These are phyloP conservation scores for Acmispon strigosus DNA, from an alignment of 306 rosid species.

Conservation along the genomic window DNA sequence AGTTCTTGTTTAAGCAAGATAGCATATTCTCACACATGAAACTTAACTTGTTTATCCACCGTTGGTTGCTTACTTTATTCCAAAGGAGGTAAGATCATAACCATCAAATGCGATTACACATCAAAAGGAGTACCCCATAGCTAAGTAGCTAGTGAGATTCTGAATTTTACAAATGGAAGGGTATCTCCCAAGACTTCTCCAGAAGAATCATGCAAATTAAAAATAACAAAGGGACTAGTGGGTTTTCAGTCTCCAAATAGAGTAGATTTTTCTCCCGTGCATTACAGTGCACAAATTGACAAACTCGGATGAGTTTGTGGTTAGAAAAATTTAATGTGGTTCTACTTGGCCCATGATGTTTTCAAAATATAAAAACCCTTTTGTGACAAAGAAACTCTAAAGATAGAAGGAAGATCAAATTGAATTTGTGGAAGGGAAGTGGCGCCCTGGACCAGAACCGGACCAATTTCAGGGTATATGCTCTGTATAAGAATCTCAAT, in stretches of 20 bases:
- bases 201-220: slow-evolving; percentile 26
- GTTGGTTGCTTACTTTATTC: slow-evolving; percentile 23
- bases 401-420: too few relatives aligned
- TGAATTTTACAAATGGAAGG: slow-evolving; percentile 14
- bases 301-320: not conserved
- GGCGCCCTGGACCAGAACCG: not conserved
- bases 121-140: slow-evolving; percentile 38
- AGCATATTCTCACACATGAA: slow-evolving; percentile 32
- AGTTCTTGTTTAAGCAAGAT: slow-evolving; percentile 35
- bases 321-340: not conserved
- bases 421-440: not conserved
- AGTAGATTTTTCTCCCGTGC: not conserved
- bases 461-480: not conserved
- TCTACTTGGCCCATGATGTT: not conserved
- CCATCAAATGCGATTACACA: slow-evolving; percentile 60
- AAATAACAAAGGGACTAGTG: slow-evolving; percentile 4
- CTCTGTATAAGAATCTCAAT: not conserved
- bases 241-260: slow-evolving; percentile 7
- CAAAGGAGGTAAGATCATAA: slow-evolving; percentile 23
- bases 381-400: too few relatives aligned
- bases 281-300: not conserved
- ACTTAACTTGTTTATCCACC: slow-evolving; percentile 26
- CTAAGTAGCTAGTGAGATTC: slow-evolving; percentile 33
- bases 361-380: too few relatives aligned
- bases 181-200: slow-evolving; percentile 19